Evolutionary conservation across 2,329 filamentous ascomycete species (phyloP).

Genomic region (Penicillium aurantiogriseum): DNA sequence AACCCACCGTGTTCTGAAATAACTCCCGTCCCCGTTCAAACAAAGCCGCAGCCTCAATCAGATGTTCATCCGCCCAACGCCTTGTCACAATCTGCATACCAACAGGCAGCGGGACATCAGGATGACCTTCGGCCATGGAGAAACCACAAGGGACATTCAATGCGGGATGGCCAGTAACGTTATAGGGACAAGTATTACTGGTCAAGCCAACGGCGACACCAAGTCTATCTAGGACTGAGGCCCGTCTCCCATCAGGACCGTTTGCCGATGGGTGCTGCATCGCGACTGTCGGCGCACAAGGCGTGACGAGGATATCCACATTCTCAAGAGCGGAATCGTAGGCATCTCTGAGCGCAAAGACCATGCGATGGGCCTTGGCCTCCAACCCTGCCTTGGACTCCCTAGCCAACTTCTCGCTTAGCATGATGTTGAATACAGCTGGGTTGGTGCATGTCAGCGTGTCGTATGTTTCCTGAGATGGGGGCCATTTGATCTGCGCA

Average conservation of each 20-base stretch:
- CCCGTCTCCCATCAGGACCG: background rate
- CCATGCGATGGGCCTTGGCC: conserved; percentile 49
- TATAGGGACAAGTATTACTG: conserved; percentile 50
- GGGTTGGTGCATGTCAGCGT: conserved; percentile 46
- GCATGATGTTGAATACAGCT: conserved; percentile 46
- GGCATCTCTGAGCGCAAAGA: conserved; percentile 48
- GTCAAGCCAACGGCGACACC: conserved; percentile 47
- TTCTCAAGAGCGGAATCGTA: conserved; percentile 48
- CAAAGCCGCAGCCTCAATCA: conserved; percentile 30
- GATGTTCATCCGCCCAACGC: conserved; percentile 28
- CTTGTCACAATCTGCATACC: conserved; percentile 56
- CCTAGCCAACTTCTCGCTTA: conserved; percentile 38
- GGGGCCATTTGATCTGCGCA: conserved; percentile 34
- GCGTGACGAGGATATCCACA: conserved; percentile 52
- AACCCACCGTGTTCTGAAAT: background rate
- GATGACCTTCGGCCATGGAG: background rate
- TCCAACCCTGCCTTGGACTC: conserved; percentile 33
- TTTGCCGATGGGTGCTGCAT: conserved; percentile 41
- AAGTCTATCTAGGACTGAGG: conserved; percentile 41
- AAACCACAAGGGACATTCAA: conserved; percentile 48
- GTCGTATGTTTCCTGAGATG: conserved; percentile 46
- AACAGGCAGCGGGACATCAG: conserved; percentile 45
- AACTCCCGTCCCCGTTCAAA: conserved; percentile 21
- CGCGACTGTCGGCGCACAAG: conserved; percentile 48
- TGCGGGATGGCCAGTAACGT: conserved; percentile 52